phyloP scores from a whole-genome alignment of 75 land plant genomes.

The Larix kaempferi region DNA sequence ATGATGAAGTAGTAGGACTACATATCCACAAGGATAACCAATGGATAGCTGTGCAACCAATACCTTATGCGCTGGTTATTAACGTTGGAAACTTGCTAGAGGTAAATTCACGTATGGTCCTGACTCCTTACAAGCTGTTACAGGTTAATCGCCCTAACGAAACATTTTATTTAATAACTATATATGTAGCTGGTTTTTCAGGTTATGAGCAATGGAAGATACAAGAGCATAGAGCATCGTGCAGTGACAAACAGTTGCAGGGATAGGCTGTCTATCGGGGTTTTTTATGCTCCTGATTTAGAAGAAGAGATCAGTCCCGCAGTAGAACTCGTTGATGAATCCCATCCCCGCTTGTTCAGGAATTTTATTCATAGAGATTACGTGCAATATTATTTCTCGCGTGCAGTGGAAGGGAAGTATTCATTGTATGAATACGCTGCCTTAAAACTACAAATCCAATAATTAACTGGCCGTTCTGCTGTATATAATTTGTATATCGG shows the following conservation, averaged over 20 bases:
- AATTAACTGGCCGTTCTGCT: too few relatives aligned
- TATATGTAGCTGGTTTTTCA: slow-evolving; percentile 6
- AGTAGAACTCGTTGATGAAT: slow-evolving; percentile 9
- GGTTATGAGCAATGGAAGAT: slow-evolving; percentile 52
- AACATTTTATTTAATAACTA: too few relatives aligned
- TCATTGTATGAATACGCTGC: neutral
- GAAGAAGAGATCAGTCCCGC: slow-evolving; percentile 43
- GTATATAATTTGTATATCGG: too few relatives aligned
- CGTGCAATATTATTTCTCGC: neutral
- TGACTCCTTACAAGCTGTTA: too few relatives aligned
- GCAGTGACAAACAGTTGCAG: slow-evolving; percentile 24
- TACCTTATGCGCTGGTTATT: slow-evolving; percentile 22
- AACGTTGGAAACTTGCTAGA: slow-evolving; percentile 28
- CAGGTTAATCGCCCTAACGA: too few relatives aligned
- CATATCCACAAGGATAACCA: slow-evolving; percentile 31
- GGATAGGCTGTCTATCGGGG: slow-evolving; percentile 42
- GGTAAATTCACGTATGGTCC: slow-evolving; percentile 4
- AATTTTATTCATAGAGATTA: slow-evolving; percentile 3
- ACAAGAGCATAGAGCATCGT: slow-evolving; percentile 55
- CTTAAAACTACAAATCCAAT: neutral
- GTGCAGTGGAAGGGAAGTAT: neutral
- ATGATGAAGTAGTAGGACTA: slow-evolving; percentile 35
- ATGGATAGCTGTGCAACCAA: slow-evolving; percentile 25
- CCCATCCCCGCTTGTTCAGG: slow-evolving; percentile 22
- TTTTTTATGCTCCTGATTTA: slow-evolving; percentile 53